phyloP scores from a whole-genome alignment of 192 early-diverging fungal species.

The Chytriomyces sp. region DNA sequence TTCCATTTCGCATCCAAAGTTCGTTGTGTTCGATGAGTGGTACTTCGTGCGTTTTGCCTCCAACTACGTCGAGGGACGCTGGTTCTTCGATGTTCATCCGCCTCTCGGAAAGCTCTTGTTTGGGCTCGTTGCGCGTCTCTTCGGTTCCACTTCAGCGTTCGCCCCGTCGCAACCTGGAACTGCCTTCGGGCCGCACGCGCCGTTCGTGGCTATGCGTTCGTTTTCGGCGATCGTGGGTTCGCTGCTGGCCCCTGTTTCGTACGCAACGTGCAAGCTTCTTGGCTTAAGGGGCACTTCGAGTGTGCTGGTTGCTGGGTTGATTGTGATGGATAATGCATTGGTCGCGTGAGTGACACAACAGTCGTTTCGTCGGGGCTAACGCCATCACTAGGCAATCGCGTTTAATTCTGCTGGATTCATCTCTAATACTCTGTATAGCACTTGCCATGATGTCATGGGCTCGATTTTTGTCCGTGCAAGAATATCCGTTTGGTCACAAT shows the following conservation, averaged over 20 bases:
- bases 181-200: constrained; percentile 79
- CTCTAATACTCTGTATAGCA: constrained; percentile 51
- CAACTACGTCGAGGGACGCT: constrained; percentile 49
- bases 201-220: constrained; percentile 80
- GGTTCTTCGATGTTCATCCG: constrained; percentile 58
- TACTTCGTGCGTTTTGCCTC: constrained; percentile 51
- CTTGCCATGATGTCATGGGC: constrained; percentile 44
- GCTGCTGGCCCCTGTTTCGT: constrained; percentile 62
- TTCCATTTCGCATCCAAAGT: constrained; percentile 36
- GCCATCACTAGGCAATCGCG: constrained; percentile 39
- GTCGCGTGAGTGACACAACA: constrained; percentile 14
- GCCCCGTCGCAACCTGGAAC: constrained; percentile 75
- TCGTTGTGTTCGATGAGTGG: constrained; percentile 51
- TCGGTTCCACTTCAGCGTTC: constrained; percentile 51
- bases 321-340: constrained; percentile 39
- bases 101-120: constrained; percentile 48
- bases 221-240: constrained; percentile 78
- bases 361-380: background rate
- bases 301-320: constrained; percentile 39
- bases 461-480: constrained; percentile 40
- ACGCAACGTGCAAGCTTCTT: constrained; percentile 47
- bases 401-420: constrained; percentile 53
- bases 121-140: constrained; percentile 38
- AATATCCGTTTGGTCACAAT: no score
- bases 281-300: constrained; percentile 39